A percentile compares a stretch with the other conserved stretches of the same genome.
Conservation (phyloP, 164 flowering plant genomes). For the Umbellularia californica region DNA sequence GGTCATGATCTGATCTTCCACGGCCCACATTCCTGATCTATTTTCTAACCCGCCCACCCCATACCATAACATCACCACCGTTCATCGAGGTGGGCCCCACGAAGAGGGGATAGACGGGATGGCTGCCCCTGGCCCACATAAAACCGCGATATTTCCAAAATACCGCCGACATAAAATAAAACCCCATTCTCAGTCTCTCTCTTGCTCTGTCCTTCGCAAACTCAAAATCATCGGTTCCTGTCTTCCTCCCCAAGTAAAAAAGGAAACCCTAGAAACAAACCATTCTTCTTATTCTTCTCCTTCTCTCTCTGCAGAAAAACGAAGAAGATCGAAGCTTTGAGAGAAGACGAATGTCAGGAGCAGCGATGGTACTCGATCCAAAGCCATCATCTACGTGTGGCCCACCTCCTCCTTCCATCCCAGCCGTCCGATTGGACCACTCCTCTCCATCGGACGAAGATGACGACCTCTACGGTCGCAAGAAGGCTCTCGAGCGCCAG, state of each 20-base stretch:
- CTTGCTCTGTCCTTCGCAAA: neutral
- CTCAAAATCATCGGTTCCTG: neutral
- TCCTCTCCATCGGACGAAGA: slow-evolving; percentile 32
- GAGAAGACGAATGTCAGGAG: slow-evolving; percentile 16
- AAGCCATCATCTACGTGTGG: slow-evolving; percentile 21
- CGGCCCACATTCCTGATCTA: too few species aligned
- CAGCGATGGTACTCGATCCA: slow-evolving; percentile 46
- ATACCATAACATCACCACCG: too few species aligned
- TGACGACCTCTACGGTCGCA: slow-evolving; percentile 77
- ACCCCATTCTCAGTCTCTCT: neutral
- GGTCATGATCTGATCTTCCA: too few species aligned
- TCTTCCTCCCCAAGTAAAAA: neutral
- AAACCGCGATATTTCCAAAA: too few species aligned
- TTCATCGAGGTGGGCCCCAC: too few species aligned
- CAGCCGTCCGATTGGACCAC: slow-evolving; percentile 22
- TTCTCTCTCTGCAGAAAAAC: neutral
- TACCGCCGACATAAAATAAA: too few species aligned
- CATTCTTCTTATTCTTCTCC: too few species aligned
- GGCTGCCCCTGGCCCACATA: too few species aligned
- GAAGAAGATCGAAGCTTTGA: too few species aligned
- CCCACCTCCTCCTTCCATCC: slow-evolving; percentile 28
- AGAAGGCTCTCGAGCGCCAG: slow-evolving; percentile 76
- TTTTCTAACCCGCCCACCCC: too few species aligned
- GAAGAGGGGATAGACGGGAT: too few species aligned
- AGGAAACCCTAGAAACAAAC: too few species aligned